Base-by-base conservation (phyloP, 345 rosid genomes). In the Streptanthus diversifolius region DNA sequence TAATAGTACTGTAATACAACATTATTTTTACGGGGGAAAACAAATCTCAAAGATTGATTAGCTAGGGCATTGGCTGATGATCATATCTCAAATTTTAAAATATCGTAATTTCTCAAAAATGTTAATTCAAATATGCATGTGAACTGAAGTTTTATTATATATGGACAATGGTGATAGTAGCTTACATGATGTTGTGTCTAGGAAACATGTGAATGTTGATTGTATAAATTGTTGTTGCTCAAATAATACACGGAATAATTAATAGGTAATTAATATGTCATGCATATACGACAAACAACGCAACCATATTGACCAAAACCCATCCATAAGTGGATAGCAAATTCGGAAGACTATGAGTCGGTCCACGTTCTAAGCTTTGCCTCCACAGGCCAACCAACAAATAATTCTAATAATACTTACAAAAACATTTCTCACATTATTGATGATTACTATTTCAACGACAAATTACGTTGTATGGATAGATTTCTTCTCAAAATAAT, bases 381-480 rank as follows among this genome's bases (percentile, higher is more conserved):
- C 71, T 76, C 80, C 80, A 70, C 80, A 70, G 33, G 45, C 80
- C 75, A 69, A 55, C 75, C 61, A 57, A 56, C 80, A 54, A 70
- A 76, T 70, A 55, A 63, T 70, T 44, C 71, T 47, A 63, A 70
- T 70, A 69, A 70, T 70, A 69, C 74, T 33, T 61, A 62, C 58
- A 68, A 68, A 68, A 7, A 8, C 0, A 2, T 4, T 41, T 33
- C 12, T 30, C 19, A 43, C 10, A 68, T 76, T 76, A 69, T 76
- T 70, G 75, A 37, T 48, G 8, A 55, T 63, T 45, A 70, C 71
- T 77, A 56, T 71, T 55, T 70, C 80, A 55, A 70, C 71, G 63
- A 55, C 66, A 45, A 44, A 41, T 62, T 68, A 68, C 63, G 74
- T 68, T 24, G 74, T 60, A 75, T 60, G 68, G 15, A 37, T 66